Conservation (phyloP, 2,329 filamentous ascomycete species). For the Myriosclerotinia curreyana region DNA sequence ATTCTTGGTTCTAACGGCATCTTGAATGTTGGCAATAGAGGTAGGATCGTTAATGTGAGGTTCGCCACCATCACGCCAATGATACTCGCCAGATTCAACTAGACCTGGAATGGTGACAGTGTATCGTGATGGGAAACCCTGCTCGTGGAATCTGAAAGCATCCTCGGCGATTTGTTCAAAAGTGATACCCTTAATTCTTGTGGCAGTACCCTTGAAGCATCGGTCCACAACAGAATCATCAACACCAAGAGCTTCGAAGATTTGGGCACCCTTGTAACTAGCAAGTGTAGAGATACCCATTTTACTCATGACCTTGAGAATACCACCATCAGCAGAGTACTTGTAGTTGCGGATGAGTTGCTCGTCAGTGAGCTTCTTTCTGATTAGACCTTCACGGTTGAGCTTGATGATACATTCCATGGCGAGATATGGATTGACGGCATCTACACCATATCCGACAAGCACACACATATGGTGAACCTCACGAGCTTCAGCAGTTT, state of each 20-base stretch:
- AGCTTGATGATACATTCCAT: slow-evolving; percentile 98
- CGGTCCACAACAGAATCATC: slow-evolving; percentile 89
- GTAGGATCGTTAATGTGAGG: slow-evolving; percentile 92
- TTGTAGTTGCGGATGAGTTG: slow-evolving; percentile 93
- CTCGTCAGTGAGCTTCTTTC: slow-evolving; percentile 80
- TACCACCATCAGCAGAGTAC: slow-evolving; percentile 92
- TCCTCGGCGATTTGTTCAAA: slow-evolving; percentile 93
- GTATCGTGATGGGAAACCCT: slow-evolving; percentile 78
- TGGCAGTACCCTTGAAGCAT: slow-evolving; percentile 92
- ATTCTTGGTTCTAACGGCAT: slow-evolving; percentile 94
- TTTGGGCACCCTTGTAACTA: slow-evolving; percentile 96
- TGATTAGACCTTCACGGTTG: slow-evolving; percentile 86
- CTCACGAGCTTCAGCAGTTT: slow-evolving; percentile 93
- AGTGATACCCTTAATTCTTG: slow-evolving; percentile 89
- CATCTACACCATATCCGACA: slow-evolving; percentile 91
- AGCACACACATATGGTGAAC: slow-evolving; percentile 99
- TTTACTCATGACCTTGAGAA: slow-evolving; percentile 98
- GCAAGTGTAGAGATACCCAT: slow-evolving; percentile 98
- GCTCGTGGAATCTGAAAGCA: slow-evolving; percentile 91
- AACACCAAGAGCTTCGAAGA: slow-evolving; percentile 92
- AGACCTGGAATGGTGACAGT: slow-evolving; percentile 77
- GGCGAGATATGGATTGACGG: slow-evolving; percentile 89
- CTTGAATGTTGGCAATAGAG: slow-evolving; percentile 94
- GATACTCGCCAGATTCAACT: slow-evolving; percentile 91
- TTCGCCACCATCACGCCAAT: slow-evolving; percentile 96